Conservation (phyloP, 352 stramenopile genomes). For the Lagenidium giganteum region DNA sequence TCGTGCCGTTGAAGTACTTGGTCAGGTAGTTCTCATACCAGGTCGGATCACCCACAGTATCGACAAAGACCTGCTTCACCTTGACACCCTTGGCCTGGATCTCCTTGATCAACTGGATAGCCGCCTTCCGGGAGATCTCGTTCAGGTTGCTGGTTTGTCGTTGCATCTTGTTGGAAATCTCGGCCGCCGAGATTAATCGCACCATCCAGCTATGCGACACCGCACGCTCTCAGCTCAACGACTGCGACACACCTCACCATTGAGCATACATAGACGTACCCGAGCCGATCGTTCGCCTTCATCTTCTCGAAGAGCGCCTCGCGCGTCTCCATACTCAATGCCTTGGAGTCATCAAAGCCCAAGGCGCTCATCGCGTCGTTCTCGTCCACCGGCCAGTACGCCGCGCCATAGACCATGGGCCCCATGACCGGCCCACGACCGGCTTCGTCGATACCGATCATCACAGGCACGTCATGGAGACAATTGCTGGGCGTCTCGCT, state of each 20-base stretch:
- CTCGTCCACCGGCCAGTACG: conserved; percentile 84
- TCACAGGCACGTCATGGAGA: conserved; percentile 65
- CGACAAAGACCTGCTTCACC: conserved; percentile 90
- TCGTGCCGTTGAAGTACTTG: conserved; percentile 83
- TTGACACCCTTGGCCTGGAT: conserved; percentile 84
- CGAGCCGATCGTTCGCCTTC: conserved; percentile 54
- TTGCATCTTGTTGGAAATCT: conserved; percentile 96
- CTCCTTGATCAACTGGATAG: conserved; percentile 92
- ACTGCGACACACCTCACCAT: neutral
- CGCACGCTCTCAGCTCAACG: neutral
- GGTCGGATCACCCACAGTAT: conserved; percentile 91
- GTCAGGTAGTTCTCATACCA: conserved; percentile 91
- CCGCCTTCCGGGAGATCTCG: conserved; percentile 91
- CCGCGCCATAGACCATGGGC: conserved; percentile 93
- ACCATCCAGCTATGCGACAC: conserved; percentile 79
- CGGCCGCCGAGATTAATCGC: conserved; percentile 85
- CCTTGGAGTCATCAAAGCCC: conserved; percentile 95
- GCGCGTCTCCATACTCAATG: conserved; percentile 81
- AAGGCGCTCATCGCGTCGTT: conserved; percentile 75
- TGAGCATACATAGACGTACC: conserved; percentile 26
- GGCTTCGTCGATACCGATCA: conserved; percentile 94
- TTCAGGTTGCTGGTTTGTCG: conserved; percentile 89
- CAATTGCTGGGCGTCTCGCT: conserved; percentile 59
- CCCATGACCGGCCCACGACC: conserved; percentile 92
- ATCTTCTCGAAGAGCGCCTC: conserved; percentile 88